These are phyloP conservation scores for Escallonia herrerae DNA, from an alignment of 129 eudicot species.

Conservation along the genomic window DNA sequence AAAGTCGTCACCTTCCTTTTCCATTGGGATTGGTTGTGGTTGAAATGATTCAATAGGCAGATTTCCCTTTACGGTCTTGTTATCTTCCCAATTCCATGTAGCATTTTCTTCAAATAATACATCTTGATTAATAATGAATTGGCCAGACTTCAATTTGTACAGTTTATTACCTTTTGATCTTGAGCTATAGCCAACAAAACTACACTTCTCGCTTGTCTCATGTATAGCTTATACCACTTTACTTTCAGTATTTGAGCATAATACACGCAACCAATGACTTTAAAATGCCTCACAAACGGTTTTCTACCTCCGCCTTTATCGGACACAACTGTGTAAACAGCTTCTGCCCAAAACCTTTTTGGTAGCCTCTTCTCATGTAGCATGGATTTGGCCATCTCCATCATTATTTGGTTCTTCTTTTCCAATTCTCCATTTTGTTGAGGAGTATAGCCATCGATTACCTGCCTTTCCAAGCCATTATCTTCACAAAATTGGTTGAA, in stretches of 20 bases:
- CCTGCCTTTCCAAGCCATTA: not conserved
- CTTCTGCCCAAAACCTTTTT: conserved; percentile 1
- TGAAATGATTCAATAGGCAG: not conserved
- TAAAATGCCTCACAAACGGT: conserved; percentile 8
- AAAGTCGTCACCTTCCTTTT: not conserved
- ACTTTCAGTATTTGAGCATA: conserved; percentile 5
- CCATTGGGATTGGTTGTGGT: no score
- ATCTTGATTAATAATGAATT: no score
- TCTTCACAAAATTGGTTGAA: no score
- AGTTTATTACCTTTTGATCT: no score
- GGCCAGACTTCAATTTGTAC: no score
- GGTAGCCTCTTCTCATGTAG: not conserved
- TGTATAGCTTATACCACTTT: not conserved
- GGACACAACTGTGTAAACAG: not conserved
- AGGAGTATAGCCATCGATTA: not conserved
- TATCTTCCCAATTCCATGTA: not conserved
- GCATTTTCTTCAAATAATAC: not conserved
- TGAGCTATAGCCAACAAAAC: conserved; percentile 8
- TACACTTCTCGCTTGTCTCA: not conserved
- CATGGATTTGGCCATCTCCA: conserved; percentile 20
- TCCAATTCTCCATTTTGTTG: not conserved
- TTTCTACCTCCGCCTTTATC: conserved; percentile 10
- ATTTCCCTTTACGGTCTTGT: not conserved
- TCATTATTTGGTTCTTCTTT: not conserved
- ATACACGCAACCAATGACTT: not conserved